Evolutionary conservation across 2,329 filamentous ascomycete genomes (phyloP).

Genomic region (Endocalyx cinctus): DNA sequence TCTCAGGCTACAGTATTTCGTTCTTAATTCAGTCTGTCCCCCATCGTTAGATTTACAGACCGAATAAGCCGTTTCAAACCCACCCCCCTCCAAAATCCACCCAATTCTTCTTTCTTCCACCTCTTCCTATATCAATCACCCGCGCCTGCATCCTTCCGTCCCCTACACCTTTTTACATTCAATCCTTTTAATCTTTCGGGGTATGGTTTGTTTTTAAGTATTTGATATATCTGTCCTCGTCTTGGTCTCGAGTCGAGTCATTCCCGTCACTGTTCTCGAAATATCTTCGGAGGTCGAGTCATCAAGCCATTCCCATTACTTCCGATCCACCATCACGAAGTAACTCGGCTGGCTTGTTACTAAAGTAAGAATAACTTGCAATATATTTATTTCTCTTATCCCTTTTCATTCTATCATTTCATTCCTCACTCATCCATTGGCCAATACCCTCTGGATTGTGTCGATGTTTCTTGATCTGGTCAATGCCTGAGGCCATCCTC

Average conservation of each 20-base stretch:
- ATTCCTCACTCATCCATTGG: conserved; percentile 16
- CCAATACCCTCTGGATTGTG: conserved; percentile 19
- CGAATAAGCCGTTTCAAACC: neutral
- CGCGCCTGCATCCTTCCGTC: too few relatives aligned
- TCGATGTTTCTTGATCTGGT: conserved; percentile 14
- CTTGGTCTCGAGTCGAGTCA: conserved; percentile 5
- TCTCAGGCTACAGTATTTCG: too few relatives aligned
- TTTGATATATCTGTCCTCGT: conserved; percentile 14
- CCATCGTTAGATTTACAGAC: neutral
- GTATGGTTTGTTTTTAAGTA: conserved; percentile 9
- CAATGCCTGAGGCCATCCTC: conserved; percentile 18
- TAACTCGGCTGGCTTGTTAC: conserved; percentile 1
- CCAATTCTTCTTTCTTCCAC: conserved; percentile 2
- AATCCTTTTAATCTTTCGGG: conserved; percentile 6
- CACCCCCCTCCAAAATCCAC: neutral
- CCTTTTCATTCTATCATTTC: conserved; percentile 4
- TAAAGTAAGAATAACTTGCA: conserved; percentile 14
- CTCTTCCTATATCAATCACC: conserved; percentile 5
- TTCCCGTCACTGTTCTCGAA: neutral
- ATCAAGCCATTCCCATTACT: neutral
- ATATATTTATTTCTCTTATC: conserved; percentile 6
- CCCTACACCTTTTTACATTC: conserved; percentile 3
- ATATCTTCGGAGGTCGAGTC: conserved; percentile 10
- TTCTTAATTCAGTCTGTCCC: neutral
- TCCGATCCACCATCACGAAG: neutral